These are phyloP conservation scores for Xylaria sp. DNA, from an alignment of 2,329 filamentous ascomycete species.

Conservation along the genomic window DNA sequence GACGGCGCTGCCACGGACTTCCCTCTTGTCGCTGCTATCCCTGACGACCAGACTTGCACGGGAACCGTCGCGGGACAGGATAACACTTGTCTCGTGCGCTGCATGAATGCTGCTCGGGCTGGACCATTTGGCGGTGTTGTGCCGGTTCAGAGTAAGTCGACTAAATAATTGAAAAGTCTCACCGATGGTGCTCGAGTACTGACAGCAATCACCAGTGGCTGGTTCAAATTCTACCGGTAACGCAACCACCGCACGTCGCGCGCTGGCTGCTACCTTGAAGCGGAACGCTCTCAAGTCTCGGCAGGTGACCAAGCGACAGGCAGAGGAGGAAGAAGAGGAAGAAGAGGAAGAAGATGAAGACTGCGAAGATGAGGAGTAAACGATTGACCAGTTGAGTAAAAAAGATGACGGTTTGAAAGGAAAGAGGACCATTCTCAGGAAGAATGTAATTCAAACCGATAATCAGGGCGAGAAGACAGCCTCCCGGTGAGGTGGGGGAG, in stretches of 20 bases:
- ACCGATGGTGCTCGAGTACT: constrained; percentile 9
- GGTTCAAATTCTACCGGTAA: constrained; percentile 37
- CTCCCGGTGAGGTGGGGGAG: constrained; percentile 14
- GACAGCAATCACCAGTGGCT: constrained; percentile 42
- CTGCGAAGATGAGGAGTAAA: constrained; percentile 27
- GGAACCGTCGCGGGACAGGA: constrained; percentile 68
- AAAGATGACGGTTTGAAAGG: constrained; percentile 1
- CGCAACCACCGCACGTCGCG: constrained; percentile 37
- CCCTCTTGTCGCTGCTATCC: constrained; percentile 69
- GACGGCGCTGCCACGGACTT: constrained; percentile 56
- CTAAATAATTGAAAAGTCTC: constrained; percentile 1
- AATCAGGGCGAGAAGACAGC: neutral
- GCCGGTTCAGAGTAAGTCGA: constrained; percentile 60
- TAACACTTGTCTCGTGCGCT: constrained; percentile 72
- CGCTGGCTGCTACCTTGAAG: constrained; percentile 37
- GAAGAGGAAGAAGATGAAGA: constrained; percentile 27
- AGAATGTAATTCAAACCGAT: constrained; percentile 8
- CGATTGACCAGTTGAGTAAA: no score
- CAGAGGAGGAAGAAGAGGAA: neutral
- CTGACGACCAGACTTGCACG: constrained; percentile 66
- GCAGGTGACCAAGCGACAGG: constrained; percentile 41
- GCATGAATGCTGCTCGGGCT: constrained; percentile 68
- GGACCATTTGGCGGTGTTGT: constrained; percentile 73
- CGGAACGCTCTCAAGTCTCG: constrained; percentile 30
- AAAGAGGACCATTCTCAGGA: constrained; percentile 12